Evolutionary conservation across 495 filamentous ascomycete species (phyloP).

Genomic region (Usnea hakonensis): DNA sequence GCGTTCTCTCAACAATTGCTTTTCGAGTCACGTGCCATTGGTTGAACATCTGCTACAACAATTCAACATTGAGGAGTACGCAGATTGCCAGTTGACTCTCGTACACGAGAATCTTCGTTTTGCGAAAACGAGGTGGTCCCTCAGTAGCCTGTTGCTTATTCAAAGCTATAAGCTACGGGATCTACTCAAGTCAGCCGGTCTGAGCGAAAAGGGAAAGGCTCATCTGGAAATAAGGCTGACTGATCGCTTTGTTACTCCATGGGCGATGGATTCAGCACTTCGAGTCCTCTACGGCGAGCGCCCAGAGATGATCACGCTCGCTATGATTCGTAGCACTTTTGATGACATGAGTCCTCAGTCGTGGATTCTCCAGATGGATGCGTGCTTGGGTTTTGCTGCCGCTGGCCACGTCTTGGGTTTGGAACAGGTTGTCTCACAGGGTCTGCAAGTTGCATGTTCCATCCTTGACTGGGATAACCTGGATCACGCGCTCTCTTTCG

Average conservation of each 20-base stretch:
- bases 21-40: constrained; percentile 1
- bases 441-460: constrained; percentile 38
- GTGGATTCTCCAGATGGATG: neutral
- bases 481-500: constrained; percentile 40
- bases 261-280: constrained; percentile 39
- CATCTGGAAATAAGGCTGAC: constrained; percentile 37
- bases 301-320: constrained; percentile 21
- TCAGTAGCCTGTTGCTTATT: constrained; percentile 45
- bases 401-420: constrained; percentile 44
- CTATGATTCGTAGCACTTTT: constrained; percentile 30
- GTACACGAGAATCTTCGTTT: constrained; percentile 8
- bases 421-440: constrained; percentile 34
- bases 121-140: constrained; percentile 3
- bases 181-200: constrained; percentile 24
- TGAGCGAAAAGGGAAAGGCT: constrained; percentile 20
- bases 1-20: neutral
- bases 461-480: constrained; percentile 48
- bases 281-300: constrained; percentile 44
- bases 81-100: constrained; percentile 21
- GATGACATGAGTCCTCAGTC: constrained; percentile 33
- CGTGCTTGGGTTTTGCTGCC: constrained; percentile 42
- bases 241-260: constrained; percentile 43
- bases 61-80: constrained; percentile 20
- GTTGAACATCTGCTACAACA: constrained; percentile 15
- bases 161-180: constrained; percentile 41